phyloP scores from a whole-genome alignment of 768 basidiomycete species.

The Pisolithus microcarpus region DNA sequence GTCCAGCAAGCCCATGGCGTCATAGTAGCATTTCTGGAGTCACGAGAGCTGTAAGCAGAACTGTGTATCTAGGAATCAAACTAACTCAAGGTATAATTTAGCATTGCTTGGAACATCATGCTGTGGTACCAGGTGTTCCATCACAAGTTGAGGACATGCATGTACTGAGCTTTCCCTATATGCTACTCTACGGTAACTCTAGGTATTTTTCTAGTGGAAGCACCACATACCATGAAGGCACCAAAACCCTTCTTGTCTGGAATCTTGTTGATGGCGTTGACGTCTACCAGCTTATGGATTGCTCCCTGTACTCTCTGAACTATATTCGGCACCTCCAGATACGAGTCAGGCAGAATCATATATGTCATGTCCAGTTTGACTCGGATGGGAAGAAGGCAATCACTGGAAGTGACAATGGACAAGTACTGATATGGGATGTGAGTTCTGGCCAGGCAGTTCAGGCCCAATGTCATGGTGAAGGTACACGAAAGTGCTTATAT shows the following conservation, averaged over 20 bases:
- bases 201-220: neutral
- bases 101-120: conserved; percentile 1
- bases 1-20: neutral
- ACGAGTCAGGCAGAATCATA: neutral
- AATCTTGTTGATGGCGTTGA: conserved; percentile 1
- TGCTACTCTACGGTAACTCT: neutral
- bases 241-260: conserved; percentile 1
- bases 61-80: no score
- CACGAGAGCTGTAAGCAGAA: neutral
- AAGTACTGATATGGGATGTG: conserved; percentile 1
- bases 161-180: neutral
- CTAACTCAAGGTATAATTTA: neutral
- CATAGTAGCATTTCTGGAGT: neutral
- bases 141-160: neutral
- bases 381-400: neutral
- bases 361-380: neutral
- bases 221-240: neutral
- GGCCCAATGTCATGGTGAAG: neutral
- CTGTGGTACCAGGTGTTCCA: neutral
- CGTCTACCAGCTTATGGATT: neutral
- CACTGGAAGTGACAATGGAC: conserved; percentile 1
- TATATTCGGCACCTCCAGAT: neutral
- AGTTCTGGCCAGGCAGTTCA: neutral
- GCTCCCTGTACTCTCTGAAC: neutral
- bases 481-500: neutral